Percentiles rank a stretch among this genome's conserved stretches.
These are phyloP conservation scores for bread wheat (Triticum aestivum) DNA, from an alignment of 176 grass and related monocot species.

Conservation along the genomic window DNA sequence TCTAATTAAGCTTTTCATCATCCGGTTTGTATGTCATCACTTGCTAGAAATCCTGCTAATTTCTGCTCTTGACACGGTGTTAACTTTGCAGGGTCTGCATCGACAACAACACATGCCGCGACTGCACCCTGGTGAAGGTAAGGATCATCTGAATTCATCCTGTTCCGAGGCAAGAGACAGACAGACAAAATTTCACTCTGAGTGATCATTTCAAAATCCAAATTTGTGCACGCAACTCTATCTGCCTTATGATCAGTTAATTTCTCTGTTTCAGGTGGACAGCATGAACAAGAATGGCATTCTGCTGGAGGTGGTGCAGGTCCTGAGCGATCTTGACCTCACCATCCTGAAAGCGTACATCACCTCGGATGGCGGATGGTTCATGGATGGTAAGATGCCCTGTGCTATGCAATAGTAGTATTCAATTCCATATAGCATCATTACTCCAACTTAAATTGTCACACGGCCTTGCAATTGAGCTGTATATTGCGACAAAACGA, in stretches of 20 bases:
- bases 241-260: background rate
- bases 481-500: slow-evolving; percentile 10
- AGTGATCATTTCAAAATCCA: background rate
- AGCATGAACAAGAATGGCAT: slow-evolving; percentile 96
- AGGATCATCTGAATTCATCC: background rate
- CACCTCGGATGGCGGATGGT: slow-evolving; percentile 95
- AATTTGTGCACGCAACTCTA: background rate
- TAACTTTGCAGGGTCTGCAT: slow-evolving; percentile 71
- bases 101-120: slow-evolving; percentile 70
- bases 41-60: background rate
- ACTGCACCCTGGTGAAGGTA: slow-evolving; percentile 94
- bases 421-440: background rate
- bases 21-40: background rate
- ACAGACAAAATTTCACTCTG: background rate
- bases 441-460: background rate
- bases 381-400: slow-evolving; percentile 85
- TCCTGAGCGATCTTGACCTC: slow-evolving; percentile 85
- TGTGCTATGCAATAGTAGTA: background rate
- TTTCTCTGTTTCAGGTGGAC: slow-evolving; percentile 56
- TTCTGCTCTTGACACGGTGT: background rate
- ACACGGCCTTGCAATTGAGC: background rate
- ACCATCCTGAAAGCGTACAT: slow-evolving; percentile 95
- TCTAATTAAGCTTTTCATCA: background rate
- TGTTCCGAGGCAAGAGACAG: background rate
- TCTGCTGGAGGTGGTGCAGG: slow-evolving; percentile 93